Percentiles rank a stretch among this genome's conserved stretches.
Evolutionary conservation across 176 grass and related monocot genomes (phyloP).

Genomic region (Elaeis guineensis): DNA sequence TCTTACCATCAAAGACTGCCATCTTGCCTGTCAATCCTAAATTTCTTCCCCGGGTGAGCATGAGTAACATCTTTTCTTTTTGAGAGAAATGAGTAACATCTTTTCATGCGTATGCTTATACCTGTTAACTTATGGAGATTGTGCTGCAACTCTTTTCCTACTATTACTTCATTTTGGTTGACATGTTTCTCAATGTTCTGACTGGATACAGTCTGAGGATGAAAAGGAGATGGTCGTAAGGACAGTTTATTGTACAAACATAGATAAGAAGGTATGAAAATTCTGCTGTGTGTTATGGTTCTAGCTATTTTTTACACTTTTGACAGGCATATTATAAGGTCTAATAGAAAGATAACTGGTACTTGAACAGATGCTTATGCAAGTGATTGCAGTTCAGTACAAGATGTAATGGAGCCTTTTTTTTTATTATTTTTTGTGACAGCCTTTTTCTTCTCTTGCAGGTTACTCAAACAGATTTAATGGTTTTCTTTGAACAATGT

Average conservation of each 20-base stretch:
- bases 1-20: slow-evolving; percentile 94
- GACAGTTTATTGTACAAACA: slow-evolving; percentile 98
- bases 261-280: slow-evolving; percentile 75
- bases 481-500: slow-evolving; percentile 7
- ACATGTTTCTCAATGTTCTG: neutral
- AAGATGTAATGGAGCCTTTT: no score
- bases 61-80: no score
- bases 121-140: neutral
- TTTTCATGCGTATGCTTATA: no score
- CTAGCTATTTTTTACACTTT: no score
- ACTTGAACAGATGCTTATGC: no score
- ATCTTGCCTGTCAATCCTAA: slow-evolving; percentile 98
- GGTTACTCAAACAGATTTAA: slow-evolving; percentile 10
- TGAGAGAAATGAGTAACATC: no score
- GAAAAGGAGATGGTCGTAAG: slow-evolving; percentile 95
- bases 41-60: slow-evolving; percentile 72
- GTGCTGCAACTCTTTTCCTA: neutral
- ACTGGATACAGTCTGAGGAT: slow-evolving; percentile 48
- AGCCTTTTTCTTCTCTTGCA: neutral
- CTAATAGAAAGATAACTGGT: neutral
- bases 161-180: neutral
- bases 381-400: no score
- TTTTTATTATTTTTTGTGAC: no score
- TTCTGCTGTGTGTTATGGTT: neutral
- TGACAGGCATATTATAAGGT: no score